phyloP scores from a whole-genome alignment of 1,284 basidiomycete species.

The Rhodotorula sp. region DNA sequence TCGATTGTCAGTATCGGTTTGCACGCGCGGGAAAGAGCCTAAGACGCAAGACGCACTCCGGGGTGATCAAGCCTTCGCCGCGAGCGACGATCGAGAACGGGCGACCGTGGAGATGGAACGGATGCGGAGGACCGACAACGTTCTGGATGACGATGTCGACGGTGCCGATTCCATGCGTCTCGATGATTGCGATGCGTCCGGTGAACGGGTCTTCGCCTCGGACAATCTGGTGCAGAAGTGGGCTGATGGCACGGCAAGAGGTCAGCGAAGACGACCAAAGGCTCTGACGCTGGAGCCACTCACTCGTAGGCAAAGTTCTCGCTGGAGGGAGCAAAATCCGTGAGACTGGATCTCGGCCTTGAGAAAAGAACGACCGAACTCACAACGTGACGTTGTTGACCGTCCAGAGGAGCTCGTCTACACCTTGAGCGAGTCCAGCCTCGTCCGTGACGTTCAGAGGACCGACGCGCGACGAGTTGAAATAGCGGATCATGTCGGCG shows the following conservation, averaged over 20 bases:
- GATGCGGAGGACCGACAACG: constrained; percentile 47
- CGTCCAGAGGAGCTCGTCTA: constrained; percentile 35
- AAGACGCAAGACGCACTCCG: neutral
- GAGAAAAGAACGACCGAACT: neutral
- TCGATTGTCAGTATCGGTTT: too few species aligned
- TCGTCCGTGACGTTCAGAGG: neutral
- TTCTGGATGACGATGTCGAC: constrained; percentile 48
- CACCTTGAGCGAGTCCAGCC: neutral
- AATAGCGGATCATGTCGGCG: constrained; percentile 29
- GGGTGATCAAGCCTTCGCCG: constrained; percentile 45
- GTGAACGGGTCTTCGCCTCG: constrained; percentile 36
- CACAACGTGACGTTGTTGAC: constrained; percentile 45
- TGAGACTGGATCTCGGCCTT: neutral
- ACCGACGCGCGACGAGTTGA: constrained; percentile 37
- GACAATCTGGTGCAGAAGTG: constrained; percentile 44
- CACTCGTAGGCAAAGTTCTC: constrained; percentile 16
- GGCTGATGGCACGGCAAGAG: constrained; percentile 35
- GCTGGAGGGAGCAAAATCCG: neutral
- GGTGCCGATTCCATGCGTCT: constrained; percentile 40
- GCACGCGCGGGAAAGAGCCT: too few species aligned
- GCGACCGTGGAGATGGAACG: constrained; percentile 48
- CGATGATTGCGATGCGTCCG: constrained; percentile 7
- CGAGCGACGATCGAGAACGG: constrained; percentile 46
- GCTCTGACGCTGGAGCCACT: neutral
- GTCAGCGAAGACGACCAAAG: constrained; percentile 24